Evolutionary conservation across 2,329 filamentous ascomycete species (phyloP).

Genomic region (Aspergillus intermedius): DNA sequence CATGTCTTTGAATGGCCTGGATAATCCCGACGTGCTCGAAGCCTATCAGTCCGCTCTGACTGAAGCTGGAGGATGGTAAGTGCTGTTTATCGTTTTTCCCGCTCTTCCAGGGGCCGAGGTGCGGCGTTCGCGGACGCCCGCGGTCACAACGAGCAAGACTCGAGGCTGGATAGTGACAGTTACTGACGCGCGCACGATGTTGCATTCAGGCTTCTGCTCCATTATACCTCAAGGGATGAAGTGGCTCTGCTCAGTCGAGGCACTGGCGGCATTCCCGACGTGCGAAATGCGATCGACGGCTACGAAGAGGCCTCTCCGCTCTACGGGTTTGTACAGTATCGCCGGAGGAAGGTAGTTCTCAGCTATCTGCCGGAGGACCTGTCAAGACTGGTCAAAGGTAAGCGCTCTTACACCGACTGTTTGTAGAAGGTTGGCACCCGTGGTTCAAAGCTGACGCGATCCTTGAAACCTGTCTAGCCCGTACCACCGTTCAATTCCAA

Average conservation of each 20-base stretch:
- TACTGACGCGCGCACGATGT: conserved; percentile 5
- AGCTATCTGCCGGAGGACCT: conserved; percentile 89
- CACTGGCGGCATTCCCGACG: conserved; percentile 74
- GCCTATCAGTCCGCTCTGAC: conserved; percentile 72
- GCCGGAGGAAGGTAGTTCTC: conserved; percentile 81
- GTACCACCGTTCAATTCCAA: conserved; percentile 65
- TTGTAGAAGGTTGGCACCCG: not conserved
- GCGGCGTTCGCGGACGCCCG: not conserved
- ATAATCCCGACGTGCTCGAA: conserved; percentile 71
- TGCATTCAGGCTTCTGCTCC: conserved; percentile 74
- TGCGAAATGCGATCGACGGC: conserved; percentile 67
- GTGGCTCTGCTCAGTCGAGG: conserved; percentile 72
- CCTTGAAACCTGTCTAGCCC: conserved; percentile 50
- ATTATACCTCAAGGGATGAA: conserved; percentile 84
- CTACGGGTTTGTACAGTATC: conserved; percentile 85
- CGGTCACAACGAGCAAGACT: too few species aligned
- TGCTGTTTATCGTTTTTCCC: conserved; percentile 15
- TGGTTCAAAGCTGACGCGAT: conserved; percentile 8
- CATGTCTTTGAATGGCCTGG: conserved; percentile 97
- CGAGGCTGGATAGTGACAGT: not conserved
- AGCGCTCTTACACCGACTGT: conserved; percentile 19
- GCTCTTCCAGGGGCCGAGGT: not conserved
- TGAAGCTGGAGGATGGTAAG: conserved; percentile 92
- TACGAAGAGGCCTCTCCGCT: conserved; percentile 82
- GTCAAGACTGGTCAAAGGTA: conserved; percentile 88